A percentile compares a stretch with the other conserved stretches of the same genome.
phyloP scores from a whole-genome alignment of 805 yeast genomes.

The Metschnikowia kofuensis region DNA sequence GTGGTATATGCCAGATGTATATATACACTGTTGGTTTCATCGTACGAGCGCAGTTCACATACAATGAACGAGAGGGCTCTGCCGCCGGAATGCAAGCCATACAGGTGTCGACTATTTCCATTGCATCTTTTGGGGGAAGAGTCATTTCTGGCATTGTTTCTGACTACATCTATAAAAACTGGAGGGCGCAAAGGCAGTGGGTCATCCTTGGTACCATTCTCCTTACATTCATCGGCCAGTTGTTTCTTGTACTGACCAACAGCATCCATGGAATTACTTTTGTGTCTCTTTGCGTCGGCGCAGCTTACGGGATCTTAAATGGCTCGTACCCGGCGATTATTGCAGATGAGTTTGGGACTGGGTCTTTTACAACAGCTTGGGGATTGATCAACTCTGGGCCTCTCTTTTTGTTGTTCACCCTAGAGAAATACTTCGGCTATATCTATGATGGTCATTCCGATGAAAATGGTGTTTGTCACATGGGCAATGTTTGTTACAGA shows the following conservation, averaged over 20 bases:
- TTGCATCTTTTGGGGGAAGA: constrained; percentile 65
- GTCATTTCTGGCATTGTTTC: constrained; percentile 62
- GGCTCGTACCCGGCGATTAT: constrained; percentile 75
- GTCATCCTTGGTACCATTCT: constrained; percentile 47
- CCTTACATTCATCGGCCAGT: constrained; percentile 34
- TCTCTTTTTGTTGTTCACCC: constrained; percentile 47
- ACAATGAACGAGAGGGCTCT: constrained; percentile 34
- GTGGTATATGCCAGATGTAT: constrained; percentile 70
- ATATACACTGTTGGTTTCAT: constrained; percentile 73
- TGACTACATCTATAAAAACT: constrained; percentile 52
- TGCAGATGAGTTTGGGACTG: constrained; percentile 70
- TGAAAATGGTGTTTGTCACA: constrained; percentile 37
- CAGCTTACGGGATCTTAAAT: constrained; percentile 66
- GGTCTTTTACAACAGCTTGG: constrained; percentile 71
- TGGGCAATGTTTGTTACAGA: constrained; percentile 37
- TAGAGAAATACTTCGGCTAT: constrained; percentile 55
- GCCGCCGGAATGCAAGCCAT: constrained; percentile 58
- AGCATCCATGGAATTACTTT: constrained; percentile 22
- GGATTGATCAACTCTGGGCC: constrained; percentile 75
- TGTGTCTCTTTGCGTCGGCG: constrained; percentile 57
- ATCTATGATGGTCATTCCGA: constrained; percentile 47
- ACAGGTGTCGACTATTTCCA: constrained; percentile 66
- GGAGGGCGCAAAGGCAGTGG: constrained; percentile 63
- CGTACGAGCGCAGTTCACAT: constrained; percentile 44
- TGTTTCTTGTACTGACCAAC: constrained; percentile 29